Evolutionary conservation across 768 basidiomycete species (phyloP).

Genomic region (Xanthoconium stramineum): DNA sequence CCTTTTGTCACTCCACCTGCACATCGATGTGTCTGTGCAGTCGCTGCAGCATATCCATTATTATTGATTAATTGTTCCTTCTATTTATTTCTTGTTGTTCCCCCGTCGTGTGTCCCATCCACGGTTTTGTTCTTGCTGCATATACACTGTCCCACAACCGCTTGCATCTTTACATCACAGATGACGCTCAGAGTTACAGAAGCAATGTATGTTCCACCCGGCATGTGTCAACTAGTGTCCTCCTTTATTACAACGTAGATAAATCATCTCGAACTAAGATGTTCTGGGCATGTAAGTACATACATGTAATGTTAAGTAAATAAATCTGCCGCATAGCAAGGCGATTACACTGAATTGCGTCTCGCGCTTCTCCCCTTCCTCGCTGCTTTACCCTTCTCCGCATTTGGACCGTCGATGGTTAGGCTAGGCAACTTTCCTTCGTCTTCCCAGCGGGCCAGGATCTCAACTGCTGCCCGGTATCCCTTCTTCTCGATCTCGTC

Average conservation of each 20-base stretch:
- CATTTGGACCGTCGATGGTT: conserved; percentile 56
- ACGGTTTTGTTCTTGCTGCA: conserved; percentile 15
- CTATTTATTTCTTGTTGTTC: conserved; percentile 22
- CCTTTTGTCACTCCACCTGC: conserved; percentile 9
- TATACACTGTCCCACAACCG: conserved; percentile 9
- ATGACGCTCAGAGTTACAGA: conserved; percentile 19
- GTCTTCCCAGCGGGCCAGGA: conserved; percentile 74
- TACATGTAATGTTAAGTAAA: background rate
- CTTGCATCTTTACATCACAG: conserved; percentile 16
- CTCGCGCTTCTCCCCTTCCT: conserved; percentile 76
- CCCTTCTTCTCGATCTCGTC: conserved; percentile 86
- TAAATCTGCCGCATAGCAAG: background rate
- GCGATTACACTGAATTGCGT: conserved; percentile 60
- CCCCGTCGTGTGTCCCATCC: conserved; percentile 5
- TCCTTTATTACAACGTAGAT: conserved; percentile 16
- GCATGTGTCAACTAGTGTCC: conserved; percentile 17
- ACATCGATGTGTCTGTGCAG: conserved; percentile 10
- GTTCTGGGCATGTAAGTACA: background rate
- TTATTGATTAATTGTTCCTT: conserved; percentile 34
- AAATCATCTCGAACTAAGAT: conserved; percentile 11
- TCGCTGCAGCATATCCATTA: conserved; percentile 31
- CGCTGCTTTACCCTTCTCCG: conserved; percentile 38
- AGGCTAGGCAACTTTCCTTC: conserved; percentile 82
- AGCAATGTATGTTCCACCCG: conserved; percentile 19
- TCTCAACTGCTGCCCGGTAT: conserved; percentile 65